Base-by-base conservation (phyloP, 192 early-diverging fungal species). In the Entomortierella lignicola region DNA sequence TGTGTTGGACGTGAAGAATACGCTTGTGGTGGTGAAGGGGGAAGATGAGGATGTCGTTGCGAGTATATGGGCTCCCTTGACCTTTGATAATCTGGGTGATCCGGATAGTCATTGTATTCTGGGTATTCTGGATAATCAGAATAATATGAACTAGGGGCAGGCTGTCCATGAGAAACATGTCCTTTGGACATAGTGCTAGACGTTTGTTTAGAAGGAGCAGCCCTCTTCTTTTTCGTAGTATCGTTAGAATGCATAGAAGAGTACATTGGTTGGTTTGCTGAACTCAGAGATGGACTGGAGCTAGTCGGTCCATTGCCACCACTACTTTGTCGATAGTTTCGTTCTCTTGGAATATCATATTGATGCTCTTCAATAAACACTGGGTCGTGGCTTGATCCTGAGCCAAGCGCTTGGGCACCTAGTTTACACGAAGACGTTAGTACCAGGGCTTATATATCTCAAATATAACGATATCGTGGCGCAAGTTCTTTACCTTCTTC, bases 401-500 rank as follows among this genome's bases (percentile, higher is more conserved):
- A n/a, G 6, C 57, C 66, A 17, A 29, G 29, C 8, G 0, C 29
- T 25, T 55, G 15, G 18, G 8, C 26, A 29, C 30, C 30, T 27
- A 55, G 5, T 26, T n/a, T n/a, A n/a, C n/a, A n/a, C n/a, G n/a
- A n/a, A n/a, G n/a, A n/a, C n/a, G n/a, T n/a, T n/a, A n/a, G n/a
- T n/a, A n/a, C n/a, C n/a, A n/a, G n/a, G n/a, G n/a, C n/a, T n/a
- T n/a, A n/a, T n/a, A n/a, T n/a, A n/a, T n/a, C n/a, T n/a, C n/a
- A n/a, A n/a, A n/a, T n/a, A n/a, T n/a, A n/a, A n/a, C n/a, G n/a
- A n/a, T n/a, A n/a, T 47, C 44, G 20, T 4, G 39, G 44, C 44
- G 44, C 26, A 26, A 43, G 26, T 43, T 21, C 20, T 11, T 37
- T 61, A 71, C 69, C 69, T 71, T 61, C 69, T 26, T 62, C 39